Evolutionary conservation across 2,329 filamentous ascomycete genomes (phyloP).

Genomic region (Eutypella sp.): DNA sequence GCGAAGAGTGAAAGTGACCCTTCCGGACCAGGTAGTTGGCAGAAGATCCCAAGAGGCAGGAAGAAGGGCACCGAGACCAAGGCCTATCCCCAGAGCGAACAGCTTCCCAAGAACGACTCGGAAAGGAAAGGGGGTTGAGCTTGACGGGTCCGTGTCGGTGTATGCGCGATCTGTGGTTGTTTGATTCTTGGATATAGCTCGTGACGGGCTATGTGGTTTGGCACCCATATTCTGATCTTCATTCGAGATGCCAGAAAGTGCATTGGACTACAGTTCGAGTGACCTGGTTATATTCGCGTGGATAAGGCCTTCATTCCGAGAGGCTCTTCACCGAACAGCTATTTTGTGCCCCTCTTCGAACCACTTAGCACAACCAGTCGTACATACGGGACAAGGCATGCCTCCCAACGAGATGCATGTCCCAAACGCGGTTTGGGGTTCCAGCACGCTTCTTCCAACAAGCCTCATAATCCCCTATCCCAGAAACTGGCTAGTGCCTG

Average conservation of each 20-base stretch:
- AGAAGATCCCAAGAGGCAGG: slow-evolving; percentile 51
- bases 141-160: slow-evolving; percentile 1
- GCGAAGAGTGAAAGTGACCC: slow-evolving; percentile 50
- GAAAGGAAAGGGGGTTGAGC: slow-evolving; percentile 60
- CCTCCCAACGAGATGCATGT: too few species aligned
- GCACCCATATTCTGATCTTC: slow-evolving; percentile 10
- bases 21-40: slow-evolving; percentile 45
- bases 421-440: too few species aligned
- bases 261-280: slow-evolving; percentile 18
- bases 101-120: slow-evolving; percentile 51
- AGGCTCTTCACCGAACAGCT: background rate
- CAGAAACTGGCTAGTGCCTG: too few species aligned
- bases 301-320: slow-evolving; percentile 11
- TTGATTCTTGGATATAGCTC: slow-evolving; percentile 23
- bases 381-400: too few species aligned
- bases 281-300: slow-evolving; percentile 16
- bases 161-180: slow-evolving; percentile 7
- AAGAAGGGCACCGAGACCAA: slow-evolving; percentile 49
- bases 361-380: background rate
- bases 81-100: slow-evolving; percentile 42
- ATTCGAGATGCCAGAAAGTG: slow-evolving; percentile 14
- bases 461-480: too few species aligned
- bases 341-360: background rate
- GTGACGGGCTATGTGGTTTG: slow-evolving; percentile 8
- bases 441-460: too few species aligned